Conservation (phyloP, 2,329 filamentous ascomycete genomes). For the Fusarium decemcellulare region DNA sequence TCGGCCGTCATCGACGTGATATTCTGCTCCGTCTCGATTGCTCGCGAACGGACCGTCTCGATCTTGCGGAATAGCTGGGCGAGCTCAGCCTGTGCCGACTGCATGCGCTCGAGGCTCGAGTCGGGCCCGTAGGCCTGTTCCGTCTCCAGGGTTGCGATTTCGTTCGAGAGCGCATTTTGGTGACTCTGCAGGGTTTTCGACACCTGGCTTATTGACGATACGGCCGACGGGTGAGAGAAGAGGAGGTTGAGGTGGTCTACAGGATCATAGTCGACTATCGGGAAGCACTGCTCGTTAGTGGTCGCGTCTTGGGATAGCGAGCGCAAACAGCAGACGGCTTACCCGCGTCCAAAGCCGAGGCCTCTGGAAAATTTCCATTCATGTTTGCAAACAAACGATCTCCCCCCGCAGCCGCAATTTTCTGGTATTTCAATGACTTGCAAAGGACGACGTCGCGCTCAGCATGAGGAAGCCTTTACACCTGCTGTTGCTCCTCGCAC, state of each 20-base stretch:
- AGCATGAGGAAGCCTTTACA: slow-evolving; percentile 25
- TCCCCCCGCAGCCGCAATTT: neutral
- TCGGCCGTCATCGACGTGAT: slow-evolving; percentile 99
- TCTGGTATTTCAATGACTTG: slow-evolving; percentile 18
- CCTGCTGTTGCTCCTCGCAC: slow-evolving; percentile 38
- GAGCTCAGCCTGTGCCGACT: slow-evolving; percentile 90
- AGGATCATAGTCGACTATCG: slow-evolving; percentile 84
- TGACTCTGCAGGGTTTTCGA: slow-evolving; percentile 81
- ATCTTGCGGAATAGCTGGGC: slow-evolving; percentile 94
- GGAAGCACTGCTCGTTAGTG: slow-evolving; percentile 33
- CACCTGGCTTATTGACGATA: slow-evolving; percentile 82
- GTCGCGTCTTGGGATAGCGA: slow-evolving; percentile 25
- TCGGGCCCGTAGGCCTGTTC: slow-evolving; percentile 88
- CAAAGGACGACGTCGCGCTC: slow-evolving; percentile 6
- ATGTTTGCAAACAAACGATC: slow-evolving; percentile 47
- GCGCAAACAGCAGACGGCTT: slow-evolving; percentile 35
- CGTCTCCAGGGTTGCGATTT: slow-evolving; percentile 81
- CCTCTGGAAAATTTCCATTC: slow-evolving; percentile 56
- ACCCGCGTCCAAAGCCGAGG: slow-evolving; percentile 62
- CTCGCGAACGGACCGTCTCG: slow-evolving; percentile 89
- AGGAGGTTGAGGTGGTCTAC: slow-evolving; percentile 93
- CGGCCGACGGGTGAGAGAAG: slow-evolving; percentile 90
- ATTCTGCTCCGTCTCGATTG: slow-evolving; percentile 91
- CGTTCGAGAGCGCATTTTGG: slow-evolving; percentile 84
- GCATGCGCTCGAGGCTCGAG: slow-evolving; percentile 91